Evolutionary conservation across 176 grass and related monocot species (phyloP), one percentile per base, ranked within the genome.

Genomic region (Musa beccarii): DNA sequence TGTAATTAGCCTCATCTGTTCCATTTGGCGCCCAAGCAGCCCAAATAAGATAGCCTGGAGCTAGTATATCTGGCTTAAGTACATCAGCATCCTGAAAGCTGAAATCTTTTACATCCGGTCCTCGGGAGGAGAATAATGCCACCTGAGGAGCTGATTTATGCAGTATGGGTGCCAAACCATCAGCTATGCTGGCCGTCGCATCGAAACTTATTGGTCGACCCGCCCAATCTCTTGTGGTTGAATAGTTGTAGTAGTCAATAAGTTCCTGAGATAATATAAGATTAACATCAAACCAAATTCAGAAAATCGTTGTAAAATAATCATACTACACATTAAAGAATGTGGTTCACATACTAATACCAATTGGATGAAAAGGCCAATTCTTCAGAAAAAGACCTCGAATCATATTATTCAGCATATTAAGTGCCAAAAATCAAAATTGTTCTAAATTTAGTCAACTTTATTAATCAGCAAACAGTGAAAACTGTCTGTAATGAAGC

Each of bases 41-140:
- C 95, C 95, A 99, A 81, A 99, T 94, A 69, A 92, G 86, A 89
- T 92, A 92, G 16, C 95, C 95, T 80, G 91, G 95, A 78, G 95
- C 88, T 3, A 99, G 85, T 74, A 99, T 91, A 50, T 99, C 91
- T 74, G 95, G 95, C 72, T 99, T 99, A 26, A 99, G 90, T 59
- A 99, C 85, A 81, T 99, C 95, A 65, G 95, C 95, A 76, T 99
- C 95, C 91, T 92, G 86, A 82, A 99, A 99, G 67, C 88, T 99
- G 77, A 99, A 99, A 89, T 99, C 95, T 77, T 94, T 99, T 28
- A 99, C 95, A 87, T 94, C 95, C 52, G 95, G 95, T 23, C 95
- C 95, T 81, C 95, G 76, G 25, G 95, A 99, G 76, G 95, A 99
- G 82, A 99, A 99, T 71, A 99, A 56, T 0, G 95, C 95, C 75